Base-by-base conservation (phyloP, 176 grass and related monocot species). In the Thalia dealbata region DNA sequence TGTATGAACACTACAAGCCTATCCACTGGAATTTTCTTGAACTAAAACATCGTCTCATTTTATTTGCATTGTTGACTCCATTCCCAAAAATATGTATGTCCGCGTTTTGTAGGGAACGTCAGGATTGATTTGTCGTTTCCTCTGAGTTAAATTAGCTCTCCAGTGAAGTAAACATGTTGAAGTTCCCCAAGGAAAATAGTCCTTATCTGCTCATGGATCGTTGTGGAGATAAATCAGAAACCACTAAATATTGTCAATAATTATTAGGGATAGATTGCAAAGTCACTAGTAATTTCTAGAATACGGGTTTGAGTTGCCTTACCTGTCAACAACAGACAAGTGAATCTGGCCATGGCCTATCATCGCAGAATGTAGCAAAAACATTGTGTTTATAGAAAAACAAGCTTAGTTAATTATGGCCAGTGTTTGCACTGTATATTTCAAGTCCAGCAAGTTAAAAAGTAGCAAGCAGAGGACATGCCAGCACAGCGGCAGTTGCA, bases 171-270 rank as follows among this genome's bases (percentile, higher is more conserved):
- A 93, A 99, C 43, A 82, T 78, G n/a, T n/a, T n/a, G 81, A 99
- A 99, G 76, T 99, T 99, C 25, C 90, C 90, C 73, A 85, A 91
- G n/a, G 83, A 86, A 86, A 74, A 93, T 80, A 84, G 85, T 93
- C 95, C 81, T 88, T 93, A 41, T 83, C 95, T 93, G 87, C 67
- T 1, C 19, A 44, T 11, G 9, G 8, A 23, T 22, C 16, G 22
- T 56, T 56, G 32, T 56, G 52, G 18, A 56, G 16, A 59, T 42
- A 77, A 3, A 52, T 50, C 11, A 71, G 52, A 56, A 56, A 21
- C 6, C 19, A n/a, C 45, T 48, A 7, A 58, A n/a, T 16, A 58
- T 58, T 58, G 21, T n/a, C 3, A 58, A 58, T 16, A 48, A 48
- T 7, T 48, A 48, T 48, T 56, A 6, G 21, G 14, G 69, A 66